These are phyloP conservation scores for Cutaneotrichosporon sp. DNA, from an alignment of 1,284 basidiomycete species.

Conservation along the genomic window DNA sequence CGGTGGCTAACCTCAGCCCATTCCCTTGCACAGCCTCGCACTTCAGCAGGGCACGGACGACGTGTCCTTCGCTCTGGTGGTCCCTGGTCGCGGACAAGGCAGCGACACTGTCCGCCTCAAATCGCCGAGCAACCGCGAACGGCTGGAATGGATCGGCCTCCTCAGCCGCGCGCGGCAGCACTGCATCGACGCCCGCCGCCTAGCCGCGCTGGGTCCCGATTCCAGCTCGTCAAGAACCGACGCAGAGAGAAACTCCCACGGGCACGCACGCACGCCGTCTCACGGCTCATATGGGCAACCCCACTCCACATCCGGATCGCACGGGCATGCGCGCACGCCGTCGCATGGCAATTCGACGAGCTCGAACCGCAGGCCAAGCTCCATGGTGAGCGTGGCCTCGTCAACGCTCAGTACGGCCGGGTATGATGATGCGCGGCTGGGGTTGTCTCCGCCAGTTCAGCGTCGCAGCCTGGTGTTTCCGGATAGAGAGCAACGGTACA, in stretches of 20 bases:
- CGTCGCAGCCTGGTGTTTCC: too few relatives aligned
- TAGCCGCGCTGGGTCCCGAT: neutral
- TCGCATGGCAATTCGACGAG: too few relatives aligned
- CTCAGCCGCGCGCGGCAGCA: slow-evolving; percentile 8
- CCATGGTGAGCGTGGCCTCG: neutral
- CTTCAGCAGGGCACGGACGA: slow-evolving; percentile 55
- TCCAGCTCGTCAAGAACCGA: too few relatives aligned
- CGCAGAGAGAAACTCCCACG: too few relatives aligned
- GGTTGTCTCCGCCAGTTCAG: neutral
- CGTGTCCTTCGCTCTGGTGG: slow-evolving; percentile 56
- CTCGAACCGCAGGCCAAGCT: too few relatives aligned
- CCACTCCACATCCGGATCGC: too few relatives aligned
- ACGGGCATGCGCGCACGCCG: too few relatives aligned
- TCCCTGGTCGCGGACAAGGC: neutral
- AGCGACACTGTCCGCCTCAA: slow-evolving; percentile 13
- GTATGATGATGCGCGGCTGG: slow-evolving; percentile 7
- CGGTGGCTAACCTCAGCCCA: slow-evolving; percentile 59
- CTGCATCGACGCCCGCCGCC: slow-evolving; percentile 5
- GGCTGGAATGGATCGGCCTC: slow-evolving; percentile 27
- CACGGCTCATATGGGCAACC: too few relatives aligned
- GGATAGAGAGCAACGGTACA: too few relatives aligned
- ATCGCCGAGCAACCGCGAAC: slow-evolving; percentile 12
- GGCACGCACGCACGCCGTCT: too few relatives aligned
- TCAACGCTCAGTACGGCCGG: too few relatives aligned
- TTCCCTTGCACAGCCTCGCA: slow-evolving; percentile 43